Percentiles rank a stretch among this genome's conserved stretches.
Evolutionary conservation across 2,329 filamentous ascomycete genomes (phyloP).

Genomic region (Monilinia aucupariae): DNA sequence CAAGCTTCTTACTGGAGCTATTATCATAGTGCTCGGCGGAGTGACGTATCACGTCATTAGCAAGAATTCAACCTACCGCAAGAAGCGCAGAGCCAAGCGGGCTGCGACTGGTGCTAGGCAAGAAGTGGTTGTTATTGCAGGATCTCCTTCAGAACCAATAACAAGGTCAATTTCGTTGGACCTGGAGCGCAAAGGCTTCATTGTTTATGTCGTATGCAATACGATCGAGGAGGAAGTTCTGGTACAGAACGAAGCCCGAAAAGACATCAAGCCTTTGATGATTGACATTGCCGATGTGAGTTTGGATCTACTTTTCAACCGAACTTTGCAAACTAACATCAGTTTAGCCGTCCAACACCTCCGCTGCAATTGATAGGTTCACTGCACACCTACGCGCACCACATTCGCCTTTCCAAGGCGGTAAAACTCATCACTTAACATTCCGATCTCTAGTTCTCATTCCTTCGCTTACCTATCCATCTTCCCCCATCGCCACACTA

Average conservation of each 20-base stretch:
- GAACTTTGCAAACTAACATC: constrained; percentile 18
- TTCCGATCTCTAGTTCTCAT: constrained; percentile 79
- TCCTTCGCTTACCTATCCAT: constrained; percentile 73
- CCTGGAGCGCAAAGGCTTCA: constrained; percentile 84
- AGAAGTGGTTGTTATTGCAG: constrained; percentile 83
- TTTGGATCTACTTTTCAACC: constrained; percentile 20
- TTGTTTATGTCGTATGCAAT: constrained; percentile 85
- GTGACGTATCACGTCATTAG: constrained; percentile 44
- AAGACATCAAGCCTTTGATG: constrained; percentile 75
- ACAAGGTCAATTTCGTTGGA: constrained; percentile 79
- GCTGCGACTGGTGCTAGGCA: constrained; percentile 77
- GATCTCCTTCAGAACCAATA: constrained; percentile 78
- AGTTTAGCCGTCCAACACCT: constrained; percentile 59
- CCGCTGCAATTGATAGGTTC: constrained; percentile 66
- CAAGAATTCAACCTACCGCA: constrained; percentile 53
- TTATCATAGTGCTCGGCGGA: constrained; percentile 68
- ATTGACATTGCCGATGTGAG: constrained; percentile 77
- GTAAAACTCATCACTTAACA: constrained; percentile 68
- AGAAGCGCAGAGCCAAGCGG: constrained; percentile 69
- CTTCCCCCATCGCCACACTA: constrained; percentile 79
- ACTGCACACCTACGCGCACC: constrained; percentile 65
- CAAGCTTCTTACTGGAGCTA: constrained; percentile 65
- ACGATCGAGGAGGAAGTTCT: constrained; percentile 79
- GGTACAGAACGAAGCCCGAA: constrained; percentile 68
- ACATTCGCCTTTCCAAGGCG: constrained; percentile 69